Evolutionary conservation across 352 stramenopile genomes (phyloP).

Genomic region (Phytophthora kernoviae): DNA sequence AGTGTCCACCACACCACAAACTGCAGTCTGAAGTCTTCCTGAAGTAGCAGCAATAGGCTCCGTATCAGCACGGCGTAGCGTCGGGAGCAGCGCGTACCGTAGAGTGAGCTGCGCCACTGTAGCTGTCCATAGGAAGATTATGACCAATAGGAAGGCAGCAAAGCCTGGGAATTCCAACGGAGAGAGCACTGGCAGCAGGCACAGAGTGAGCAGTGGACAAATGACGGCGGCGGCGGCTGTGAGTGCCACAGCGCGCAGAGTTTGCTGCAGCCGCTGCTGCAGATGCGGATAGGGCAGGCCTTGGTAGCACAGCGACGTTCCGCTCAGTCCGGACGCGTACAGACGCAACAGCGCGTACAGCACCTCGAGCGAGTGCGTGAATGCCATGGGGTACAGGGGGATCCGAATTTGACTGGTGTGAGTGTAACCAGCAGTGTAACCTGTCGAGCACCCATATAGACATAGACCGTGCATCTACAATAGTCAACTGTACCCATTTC

Average conservation of each 20-base stretch:
- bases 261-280: conserved; percentile 62
- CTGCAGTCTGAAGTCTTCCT: conserved; percentile 36
- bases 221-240: conserved; percentile 22
- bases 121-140: conserved; percentile 20
- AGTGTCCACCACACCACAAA: conserved; percentile 41
- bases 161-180: conserved; percentile 38
- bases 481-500: too few species aligned
- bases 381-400: conserved; percentile 44
- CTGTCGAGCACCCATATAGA: too few species aligned
- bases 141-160: conserved; percentile 27
- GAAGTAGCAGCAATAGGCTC: conserved; percentile 27
- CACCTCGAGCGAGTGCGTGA: conserved; percentile 55
- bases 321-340: conserved; percentile 16
- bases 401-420: conserved; percentile 1
- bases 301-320: conserved; percentile 3
- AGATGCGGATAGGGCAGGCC: conserved; percentile 44
- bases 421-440: too few species aligned
- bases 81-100: conserved; percentile 51
- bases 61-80: conserved; percentile 24
- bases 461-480: too few species aligned
- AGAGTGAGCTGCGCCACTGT: conserved; percentile 43
- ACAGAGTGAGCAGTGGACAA: conserved; percentile 34
- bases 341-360: conserved; percentile 48
- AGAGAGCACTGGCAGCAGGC: conserved; percentile 35
- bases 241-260: conserved; percentile 50